Percentiles rank a stretch among this genome's conserved stretches.
These are phyloP conservation scores for Aspergillus arachidicola DNA, from an alignment of 2,329 filamentous ascomycete species.

Conservation along the genomic window DNA sequence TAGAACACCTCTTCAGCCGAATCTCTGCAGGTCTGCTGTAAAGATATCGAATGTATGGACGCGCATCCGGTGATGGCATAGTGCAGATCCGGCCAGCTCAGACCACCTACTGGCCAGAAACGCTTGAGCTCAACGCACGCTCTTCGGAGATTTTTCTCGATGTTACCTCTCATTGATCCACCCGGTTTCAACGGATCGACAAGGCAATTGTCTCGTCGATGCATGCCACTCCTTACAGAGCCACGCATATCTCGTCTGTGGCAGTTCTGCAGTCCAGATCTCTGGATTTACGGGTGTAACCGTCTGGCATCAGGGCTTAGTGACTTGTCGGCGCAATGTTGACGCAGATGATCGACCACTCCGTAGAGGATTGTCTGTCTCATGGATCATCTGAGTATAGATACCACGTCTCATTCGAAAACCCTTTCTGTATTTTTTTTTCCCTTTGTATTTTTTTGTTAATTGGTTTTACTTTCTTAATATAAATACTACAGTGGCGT, in stretches of 20 bases:
- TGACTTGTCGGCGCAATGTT: background rate
- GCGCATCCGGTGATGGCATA: background rate
- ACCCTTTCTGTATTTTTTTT: no score
- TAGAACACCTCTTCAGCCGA: background rate
- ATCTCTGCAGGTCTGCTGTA: background rate
- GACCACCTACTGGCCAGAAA: background rate
- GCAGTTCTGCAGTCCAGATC: conserved; percentile 1
- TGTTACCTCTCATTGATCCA: background rate
- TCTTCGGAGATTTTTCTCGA: conserved; percentile 7
- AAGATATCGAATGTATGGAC: background rate
- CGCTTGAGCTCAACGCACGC: background rate
- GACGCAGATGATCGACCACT: background rate
- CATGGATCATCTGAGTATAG: no score
- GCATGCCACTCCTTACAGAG: background rate
- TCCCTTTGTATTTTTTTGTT: no score
- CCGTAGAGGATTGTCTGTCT: background rate
- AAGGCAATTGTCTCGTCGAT: conserved; percentile 8
- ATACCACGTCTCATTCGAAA: no score
- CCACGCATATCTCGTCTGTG: conserved; percentile 1
- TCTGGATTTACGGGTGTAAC: conserved; percentile 8
- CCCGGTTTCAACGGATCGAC: conserved; percentile 7
- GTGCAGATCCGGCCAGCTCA: background rate
- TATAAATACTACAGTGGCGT: background rate
- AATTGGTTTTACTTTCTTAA: no score
- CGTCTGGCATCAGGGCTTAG: background rate